These are phyloP conservation scores for Aspergillus conjunctus DNA, from an alignment of 495 filamentous ascomycete genomes.

Conservation along the genomic window DNA sequence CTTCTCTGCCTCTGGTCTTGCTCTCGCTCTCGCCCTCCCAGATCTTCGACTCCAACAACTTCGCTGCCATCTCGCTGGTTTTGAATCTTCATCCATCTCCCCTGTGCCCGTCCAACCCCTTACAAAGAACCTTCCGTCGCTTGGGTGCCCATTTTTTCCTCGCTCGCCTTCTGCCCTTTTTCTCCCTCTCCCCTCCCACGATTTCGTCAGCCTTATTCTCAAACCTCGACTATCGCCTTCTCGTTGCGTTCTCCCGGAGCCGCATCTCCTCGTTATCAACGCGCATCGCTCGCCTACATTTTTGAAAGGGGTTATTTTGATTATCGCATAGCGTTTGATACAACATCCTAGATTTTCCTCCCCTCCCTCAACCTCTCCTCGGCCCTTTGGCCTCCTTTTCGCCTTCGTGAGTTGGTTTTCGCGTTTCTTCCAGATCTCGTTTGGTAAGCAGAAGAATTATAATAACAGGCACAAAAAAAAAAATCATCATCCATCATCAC, in stretches of 20 bases:
- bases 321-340: constrained; percentile 8
- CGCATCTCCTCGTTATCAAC: constrained; percentile 25
- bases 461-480: too few relatives aligned
- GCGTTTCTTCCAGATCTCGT: constrained; percentile 13
- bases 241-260: constrained; percentile 19
- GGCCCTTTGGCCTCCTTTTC: constrained; percentile 17
- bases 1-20: too few relatives aligned
- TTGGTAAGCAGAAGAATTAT: constrained; percentile 16
- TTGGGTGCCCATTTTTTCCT: constrained; percentile 15
- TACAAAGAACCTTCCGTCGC: constrained; percentile 12
- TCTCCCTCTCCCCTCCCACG: constrained; percentile 15
- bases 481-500: too few relatives aligned
- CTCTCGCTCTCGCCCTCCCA: neutral
- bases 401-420: constrained; percentile 6
- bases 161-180: constrained; percentile 10
- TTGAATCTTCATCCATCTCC: constrained; percentile 9
- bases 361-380: constrained; percentile 2
- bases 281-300: constrained; percentile 13
- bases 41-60: neutral
- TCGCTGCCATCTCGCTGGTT: constrained; percentile 8
- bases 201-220: constrained; percentile 9
- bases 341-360: neutral
- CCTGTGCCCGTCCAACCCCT: constrained; percentile 5
- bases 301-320: constrained; percentile 2
- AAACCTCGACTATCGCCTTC: constrained; percentile 10